Evolutionary conservation across 805 yeast genomes (phyloP).

Genomic region (Monosporozyma servazzii): DNA sequence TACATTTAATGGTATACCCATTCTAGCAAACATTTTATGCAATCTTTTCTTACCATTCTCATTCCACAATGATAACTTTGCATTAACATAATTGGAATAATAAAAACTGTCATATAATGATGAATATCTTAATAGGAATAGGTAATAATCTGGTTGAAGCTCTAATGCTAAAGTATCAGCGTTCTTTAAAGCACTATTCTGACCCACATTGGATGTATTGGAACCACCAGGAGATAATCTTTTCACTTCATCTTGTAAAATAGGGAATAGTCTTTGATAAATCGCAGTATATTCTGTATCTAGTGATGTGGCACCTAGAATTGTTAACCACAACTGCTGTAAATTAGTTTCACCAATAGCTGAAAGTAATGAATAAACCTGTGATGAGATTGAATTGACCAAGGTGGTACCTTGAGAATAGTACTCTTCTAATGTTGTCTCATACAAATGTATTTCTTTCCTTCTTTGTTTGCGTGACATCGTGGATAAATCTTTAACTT

Average conservation of each 20-base stretch:
- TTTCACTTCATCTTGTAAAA: constrained; percentile 72
- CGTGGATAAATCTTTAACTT: not conserved
- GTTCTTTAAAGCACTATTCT: constrained; percentile 16
- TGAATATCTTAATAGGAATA: constrained; percentile 87
- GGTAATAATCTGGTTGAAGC: constrained; percentile 74
- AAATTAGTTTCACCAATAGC: constrained; percentile 70
- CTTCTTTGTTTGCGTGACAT: constrained; percentile 26
- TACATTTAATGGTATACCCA: constrained; percentile 87
- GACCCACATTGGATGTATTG: constrained; percentile 15
- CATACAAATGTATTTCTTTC: constrained; percentile 38
- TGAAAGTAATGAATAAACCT: constrained; percentile 70
- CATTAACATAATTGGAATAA: constrained; percentile 85
- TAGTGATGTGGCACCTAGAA: constrained; percentile 79
- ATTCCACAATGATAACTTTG: constrained; percentile 80
- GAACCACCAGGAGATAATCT: constrained; percentile 45
- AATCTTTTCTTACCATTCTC: constrained; percentile 81
- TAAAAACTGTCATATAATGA: constrained; percentile 82
- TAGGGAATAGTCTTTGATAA: constrained; percentile 61
- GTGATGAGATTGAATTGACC: constrained; percentile 65
- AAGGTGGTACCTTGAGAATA: constrained; percentile 78
- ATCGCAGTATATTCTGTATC: constrained; percentile 66
- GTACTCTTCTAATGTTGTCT: constrained; percentile 57
- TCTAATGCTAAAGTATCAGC: constrained; percentile 42
- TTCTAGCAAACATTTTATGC: constrained; percentile 87
- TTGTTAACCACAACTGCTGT: constrained; percentile 73